Conservation (phyloP, 345 rosid species). For the Camelina sativa region DNA sequence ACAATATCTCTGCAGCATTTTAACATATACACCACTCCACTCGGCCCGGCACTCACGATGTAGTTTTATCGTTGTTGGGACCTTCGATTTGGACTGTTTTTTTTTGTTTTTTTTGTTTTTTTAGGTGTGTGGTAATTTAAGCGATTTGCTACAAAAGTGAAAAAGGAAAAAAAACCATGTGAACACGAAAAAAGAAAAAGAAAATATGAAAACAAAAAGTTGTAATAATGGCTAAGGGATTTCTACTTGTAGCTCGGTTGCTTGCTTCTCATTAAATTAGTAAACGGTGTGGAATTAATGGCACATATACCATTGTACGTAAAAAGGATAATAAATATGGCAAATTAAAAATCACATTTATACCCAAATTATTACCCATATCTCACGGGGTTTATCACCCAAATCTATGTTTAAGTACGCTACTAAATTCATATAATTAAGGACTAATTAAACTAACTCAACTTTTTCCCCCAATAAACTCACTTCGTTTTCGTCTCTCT, state of each 20-base stretch:
- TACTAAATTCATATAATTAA: conserved; percentile 19
- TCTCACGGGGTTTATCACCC: conserved; percentile 31
- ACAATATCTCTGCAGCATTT: conserved; percentile 40
- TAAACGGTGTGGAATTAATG: conserved; percentile 32
- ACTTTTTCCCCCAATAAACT: neutral
- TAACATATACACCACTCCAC: conserved; percentile 35
- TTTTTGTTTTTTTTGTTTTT: neutral
- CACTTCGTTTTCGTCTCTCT: neutral
- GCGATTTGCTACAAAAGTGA: conserved; percentile 7
- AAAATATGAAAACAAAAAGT: conserved; percentile 5
- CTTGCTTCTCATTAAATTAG: conserved; percentile 35
- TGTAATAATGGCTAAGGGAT: conserved; percentile 33
- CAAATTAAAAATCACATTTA: conserved; percentile 12
- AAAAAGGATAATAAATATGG: conserved; percentile 29
- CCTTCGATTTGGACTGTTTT: conserved; percentile 26
- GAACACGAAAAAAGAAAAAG: neutral
- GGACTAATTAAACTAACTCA: conserved; percentile 19
- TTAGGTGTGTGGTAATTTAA: neutral
- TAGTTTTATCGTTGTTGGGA: conserved; percentile 33
- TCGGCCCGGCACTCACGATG: neutral
- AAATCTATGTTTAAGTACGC: conserved; percentile 32
- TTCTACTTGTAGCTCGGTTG: conserved; percentile 28
- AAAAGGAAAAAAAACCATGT: neutral
- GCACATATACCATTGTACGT: conserved; percentile 13
- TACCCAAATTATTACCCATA: conserved; percentile 30